phyloP scores from a whole-genome alignment of 163 green algal genomes.

The Dunaliella salina region DNA sequence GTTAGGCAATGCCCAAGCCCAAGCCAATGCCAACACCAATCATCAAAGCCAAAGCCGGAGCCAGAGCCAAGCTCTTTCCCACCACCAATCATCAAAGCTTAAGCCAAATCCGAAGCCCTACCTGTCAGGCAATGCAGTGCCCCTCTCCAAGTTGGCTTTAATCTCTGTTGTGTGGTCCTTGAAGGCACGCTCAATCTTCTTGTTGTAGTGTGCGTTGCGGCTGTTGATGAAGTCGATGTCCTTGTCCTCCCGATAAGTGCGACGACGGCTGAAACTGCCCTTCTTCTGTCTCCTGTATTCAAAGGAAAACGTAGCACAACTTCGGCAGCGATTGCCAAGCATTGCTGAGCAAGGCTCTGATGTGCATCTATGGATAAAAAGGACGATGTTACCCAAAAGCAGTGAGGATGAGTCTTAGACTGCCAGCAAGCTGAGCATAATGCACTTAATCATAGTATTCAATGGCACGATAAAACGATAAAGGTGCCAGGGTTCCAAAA shows the following conservation, averaged over 20 bases:
- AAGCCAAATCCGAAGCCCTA: not conserved
- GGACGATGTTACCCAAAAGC: too few relatives aligned
- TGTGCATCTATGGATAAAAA: too few relatives aligned
- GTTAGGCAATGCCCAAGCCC: constrained; percentile 62
- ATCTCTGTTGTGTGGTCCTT: constrained; percentile 58
- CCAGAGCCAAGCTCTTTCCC: too few relatives aligned
- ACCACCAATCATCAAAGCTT: too few relatives aligned
- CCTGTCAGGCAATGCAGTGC: constrained; percentile 63
- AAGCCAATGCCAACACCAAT: too few relatives aligned
- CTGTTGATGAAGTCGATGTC: constrained; percentile 97
- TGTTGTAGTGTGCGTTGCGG: constrained; percentile 95
- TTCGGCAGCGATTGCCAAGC: not conserved
- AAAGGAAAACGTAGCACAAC: not conserved
- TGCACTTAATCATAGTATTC: too few relatives aligned
- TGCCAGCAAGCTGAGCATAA: too few relatives aligned
- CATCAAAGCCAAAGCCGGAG: too few relatives aligned
- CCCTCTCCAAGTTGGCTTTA: constrained; percentile 86
- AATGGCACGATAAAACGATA: too few relatives aligned
- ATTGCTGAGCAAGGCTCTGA: not conserved
- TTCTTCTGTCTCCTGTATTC: constrained; percentile 33
- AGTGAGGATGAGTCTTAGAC: too few relatives aligned
- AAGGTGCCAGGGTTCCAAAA: too few relatives aligned
- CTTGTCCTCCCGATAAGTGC: constrained; percentile 39
- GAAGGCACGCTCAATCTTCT: constrained; percentile 88
- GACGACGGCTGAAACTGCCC: constrained; percentile 45